Base-by-base conservation (phyloP, 805 yeast genomes). In the Saturnispora sanitii region DNA sequence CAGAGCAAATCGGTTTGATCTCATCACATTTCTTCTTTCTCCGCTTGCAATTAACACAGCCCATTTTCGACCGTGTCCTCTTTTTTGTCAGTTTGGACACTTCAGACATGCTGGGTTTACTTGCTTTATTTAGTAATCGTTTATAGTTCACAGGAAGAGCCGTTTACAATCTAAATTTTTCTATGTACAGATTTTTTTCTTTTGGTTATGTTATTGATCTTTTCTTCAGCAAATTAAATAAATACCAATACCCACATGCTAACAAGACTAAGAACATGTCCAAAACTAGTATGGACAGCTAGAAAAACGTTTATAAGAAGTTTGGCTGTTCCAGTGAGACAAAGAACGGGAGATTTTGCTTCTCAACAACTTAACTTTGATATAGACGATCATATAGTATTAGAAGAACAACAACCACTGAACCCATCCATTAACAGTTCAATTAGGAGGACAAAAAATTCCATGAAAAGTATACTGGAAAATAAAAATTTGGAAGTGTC, bases 11-110 rank as follows among this genome's bases (percentile, higher is more conserved):
- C 2, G 59, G 60, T 33, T 45, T 47, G 13, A 45, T 40, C 33
- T 56, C 61, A 41, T 56, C 56, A 43, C 61, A 56, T 44, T 55
- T 56, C 49, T 56, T 56, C 49, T 56, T 56, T 18, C 61, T 39
- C 20, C 46, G 47, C 11, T 52, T 40, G 34, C 61, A 56, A 25
- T 53, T 49, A 28, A 56, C 46, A 38, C 61, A 56, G 2, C 61
- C 61, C 4, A 45, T 40, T 34, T 49, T 52, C 4, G 58, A 52
- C 21, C 58, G 41, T 15, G 45, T 49, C 16, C 20, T 19, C 30
- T 35, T n/a, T n/a, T n/a, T n/a, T 40, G 8, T 29, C 16, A 17
- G 20, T 28, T 15, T 25, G 22, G 25, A 6, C 27, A 7, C 26
- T 26, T n/a, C 6, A 6, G 35, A 23, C 31, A 11, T 25, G 21